Evolutionary conservation across 768 basidiomycete genomes (phyloP), one percentile per base, ranked within the genome.

Genomic region (Tylopilus rubrobrunneus): DNA sequence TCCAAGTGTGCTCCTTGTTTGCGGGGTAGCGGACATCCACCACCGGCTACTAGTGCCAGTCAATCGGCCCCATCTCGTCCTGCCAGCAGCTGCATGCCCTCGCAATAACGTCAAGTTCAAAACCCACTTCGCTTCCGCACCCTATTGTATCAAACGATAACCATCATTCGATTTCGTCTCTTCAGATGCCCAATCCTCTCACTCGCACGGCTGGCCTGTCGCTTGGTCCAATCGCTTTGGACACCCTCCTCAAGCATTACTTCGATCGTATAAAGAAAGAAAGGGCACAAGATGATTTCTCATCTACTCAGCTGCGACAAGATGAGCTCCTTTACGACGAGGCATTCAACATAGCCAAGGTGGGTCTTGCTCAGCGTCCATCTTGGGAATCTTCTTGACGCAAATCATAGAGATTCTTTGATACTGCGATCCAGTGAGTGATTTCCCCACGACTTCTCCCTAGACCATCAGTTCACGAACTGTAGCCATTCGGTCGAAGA

Each of bases 181-280:
- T 19, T 12, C 37, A 25, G 43, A 73, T 71, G 71, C 51, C 74
- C 25, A 89, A 84, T 65, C 65, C 85, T 19, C 76, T 91, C 40
- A 79, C 85, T 33, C 75, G 84, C 31, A 76, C 82, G 49, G 80
- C 82, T 27, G 81, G 85, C 37, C 68, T 89, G 55, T 78, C 75
- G 62, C 73, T 87, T n/a, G 89, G 85, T 0, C 88, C 89, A 5
- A 67, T 89, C 49, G 75, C 89, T 33, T 65, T 91, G 21, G 87
- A 85, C 60, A 90, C 87, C 1, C 76, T 92, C n/a, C 76, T 92
- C 63, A 88, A 87, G 67, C 92, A 94, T 66, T 95, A 92, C 68
- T 81, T 94, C 45, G 85, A 87, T 42, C 79, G 83, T 14, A 67
- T 82, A 45, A 82, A 74, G 69, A 73, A 71, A 23, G 76, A 78